Conservation (phyloP, 1,284 basidiomycete genomes). For the Fistulinella staudtii region DNA sequence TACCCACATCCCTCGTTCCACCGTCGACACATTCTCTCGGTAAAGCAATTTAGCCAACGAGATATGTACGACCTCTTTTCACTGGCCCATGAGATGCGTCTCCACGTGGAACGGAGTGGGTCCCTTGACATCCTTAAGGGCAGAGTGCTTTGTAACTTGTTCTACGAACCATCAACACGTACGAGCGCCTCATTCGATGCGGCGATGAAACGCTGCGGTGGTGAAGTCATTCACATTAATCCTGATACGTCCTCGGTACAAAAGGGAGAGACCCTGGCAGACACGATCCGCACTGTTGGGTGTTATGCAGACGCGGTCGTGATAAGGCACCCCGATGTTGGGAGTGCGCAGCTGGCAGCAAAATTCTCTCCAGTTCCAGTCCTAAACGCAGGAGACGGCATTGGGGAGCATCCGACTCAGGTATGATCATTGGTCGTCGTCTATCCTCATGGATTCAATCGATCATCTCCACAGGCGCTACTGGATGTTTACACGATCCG, state of each 20-base stretch:
- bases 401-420: constrained; percentile 98
- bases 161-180: constrained; percentile 97
- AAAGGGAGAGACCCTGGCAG: constrained; percentile 93
- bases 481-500: constrained; percentile 97
- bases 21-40: constrained; percentile 89
- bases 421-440: constrained; percentile 36
- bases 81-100: constrained; percentile 94
- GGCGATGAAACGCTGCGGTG: constrained; percentile 97
- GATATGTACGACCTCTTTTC: constrained; percentile 95
- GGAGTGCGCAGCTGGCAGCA: constrained; percentile 86
- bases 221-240: constrained; percentile 86
- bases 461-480: constrained; percentile 55
- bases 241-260: constrained; percentile 84
- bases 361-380: constrained; percentile 95
- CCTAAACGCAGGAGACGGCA: constrained; percentile 95
- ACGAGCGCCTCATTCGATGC: constrained; percentile 98
- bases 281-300: constrained; percentile 92
- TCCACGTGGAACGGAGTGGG: constrained; percentile 91
- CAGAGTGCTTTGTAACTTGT: constrained; percentile 90
- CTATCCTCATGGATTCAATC: not conserved
- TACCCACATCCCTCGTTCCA: constrained; percentile 70
- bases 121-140: constrained; percentile 89
- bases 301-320: constrained; percentile 97
- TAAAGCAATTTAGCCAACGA: constrained; percentile 89
- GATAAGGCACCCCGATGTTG: constrained; percentile 91